Evolutionary conservation across 768 basidiomycete genomes (phyloP), one percentile per base, ranked within the genome.

Genomic region (Vishniacozyma victoriae): DNA sequence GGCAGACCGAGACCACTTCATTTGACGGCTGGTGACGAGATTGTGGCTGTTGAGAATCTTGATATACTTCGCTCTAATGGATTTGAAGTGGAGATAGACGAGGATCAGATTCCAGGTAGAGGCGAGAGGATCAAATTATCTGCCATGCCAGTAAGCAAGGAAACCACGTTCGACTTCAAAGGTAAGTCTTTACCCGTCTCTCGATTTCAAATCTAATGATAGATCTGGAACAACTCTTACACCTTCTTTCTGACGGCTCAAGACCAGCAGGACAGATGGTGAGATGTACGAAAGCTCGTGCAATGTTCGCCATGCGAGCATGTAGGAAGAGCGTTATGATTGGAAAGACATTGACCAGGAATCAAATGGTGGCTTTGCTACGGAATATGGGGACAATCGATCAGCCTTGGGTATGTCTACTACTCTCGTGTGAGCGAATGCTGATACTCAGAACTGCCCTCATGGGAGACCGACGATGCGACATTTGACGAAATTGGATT

Each of bases 301-400:
- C 83, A 4, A 96, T 99, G 92, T 96, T 99, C 65, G 95, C 95
- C 0, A 87, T 84, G 79, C 80, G 92, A 27, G 95, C 95, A 0
- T 99, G 95, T 72, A 72, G 93, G 55, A 91, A 87, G 75, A 96
- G 91, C 70, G 83, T 95, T 35, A 99, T 97, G 95, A 78, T 96
- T 36, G 92, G 95, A 3, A 87, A 81, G 75, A 77, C 90, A 11
- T 76, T 97, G 52, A 89, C 78, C 29, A 76, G 72, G 50, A 70
- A 75, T 14, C 87, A 87, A 63, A 97, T 99, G 93, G 79, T 63
- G 0, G 61, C 66, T 55, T 26, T 66, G 26, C 41, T 75, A 20
- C 51, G 62, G 14, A 72, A 75, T 54, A 74, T 76, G 74, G 72
- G 73, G 4, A 66, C 60, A 3, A 72, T 75, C 50, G 74, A 75